Evolutionary conservation across 768 basidiomycete species (phyloP).

Genomic region (Mycena olivaceomarginata): DNA sequence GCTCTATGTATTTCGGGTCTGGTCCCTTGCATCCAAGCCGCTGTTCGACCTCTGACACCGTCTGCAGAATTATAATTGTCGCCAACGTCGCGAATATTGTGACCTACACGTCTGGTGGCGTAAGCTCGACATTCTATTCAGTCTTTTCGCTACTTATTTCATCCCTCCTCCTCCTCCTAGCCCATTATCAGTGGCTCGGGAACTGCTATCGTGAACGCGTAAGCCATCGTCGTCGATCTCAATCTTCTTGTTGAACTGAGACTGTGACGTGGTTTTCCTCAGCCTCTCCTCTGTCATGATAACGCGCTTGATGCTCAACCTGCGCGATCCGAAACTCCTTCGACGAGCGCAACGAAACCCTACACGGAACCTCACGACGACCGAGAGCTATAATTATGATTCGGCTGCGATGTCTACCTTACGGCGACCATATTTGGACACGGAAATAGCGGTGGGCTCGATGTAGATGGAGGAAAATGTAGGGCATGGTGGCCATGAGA

Average conservation of each 20-base stretch:
- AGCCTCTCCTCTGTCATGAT: constrained; percentile 38
- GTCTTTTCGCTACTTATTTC: neutral
- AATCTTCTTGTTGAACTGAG: neutral
- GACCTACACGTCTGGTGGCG: constrained; percentile 34
- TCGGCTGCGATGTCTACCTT: constrained; percentile 5
- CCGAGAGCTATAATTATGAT: neutral
- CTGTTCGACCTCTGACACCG: neutral
- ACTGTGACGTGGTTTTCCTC: neutral
- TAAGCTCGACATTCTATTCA: neutral
- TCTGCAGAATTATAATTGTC: constrained; percentile 33
- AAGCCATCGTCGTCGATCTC: neutral
- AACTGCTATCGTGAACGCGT: constrained; percentile 37
- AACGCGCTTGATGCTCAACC: constrained; percentile 34
- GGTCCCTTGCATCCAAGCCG: constrained; percentile 3
- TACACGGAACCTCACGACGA: neutral
- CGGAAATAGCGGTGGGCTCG: constrained; percentile 24
- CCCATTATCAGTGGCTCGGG: constrained; percentile 30
- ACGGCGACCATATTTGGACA: constrained; percentile 1
- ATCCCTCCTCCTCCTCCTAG: neutral
- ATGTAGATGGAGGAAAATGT: constrained; percentile 10
- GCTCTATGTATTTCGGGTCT: constrained; percentile 37
- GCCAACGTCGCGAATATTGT: constrained; percentile 36
- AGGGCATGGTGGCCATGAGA: neutral
- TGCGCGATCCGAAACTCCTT: constrained; percentile 35
- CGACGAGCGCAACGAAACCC: neutral